A percentile compares a stretch with the other conserved stretches of the same genome.
These are phyloP conservation scores for Mortierella hygrophila DNA, from an alignment of 192 early-diverging fungal species.

Conservation along the genomic window DNA sequence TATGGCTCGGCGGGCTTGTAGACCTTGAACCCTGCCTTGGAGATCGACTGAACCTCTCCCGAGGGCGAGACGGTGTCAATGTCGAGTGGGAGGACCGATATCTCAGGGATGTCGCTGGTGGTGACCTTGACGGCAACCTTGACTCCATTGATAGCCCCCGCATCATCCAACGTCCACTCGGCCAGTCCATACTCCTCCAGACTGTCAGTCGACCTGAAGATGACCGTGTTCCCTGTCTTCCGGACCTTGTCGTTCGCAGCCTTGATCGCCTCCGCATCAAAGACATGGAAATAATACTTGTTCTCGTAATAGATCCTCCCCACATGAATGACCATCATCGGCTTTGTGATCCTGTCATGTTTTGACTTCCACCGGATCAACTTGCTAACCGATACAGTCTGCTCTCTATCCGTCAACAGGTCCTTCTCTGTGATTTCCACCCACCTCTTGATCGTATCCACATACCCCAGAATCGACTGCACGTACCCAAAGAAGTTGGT, in stretches of 20 bases:
- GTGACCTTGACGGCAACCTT: constrained; percentile 46
- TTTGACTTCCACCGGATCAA: constrained; percentile 53
- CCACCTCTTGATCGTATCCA: constrained; percentile 54
- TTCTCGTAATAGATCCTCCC: constrained; percentile 45
- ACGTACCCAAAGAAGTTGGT: constrained; percentile 46
- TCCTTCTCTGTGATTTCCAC: constrained; percentile 34
- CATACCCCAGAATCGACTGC: constrained; percentile 39
- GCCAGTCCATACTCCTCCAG: constrained; percentile 45
- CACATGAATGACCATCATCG: constrained; percentile 56
- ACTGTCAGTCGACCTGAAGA: constrained; percentile 27
- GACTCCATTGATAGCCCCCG: constrained; percentile 54
- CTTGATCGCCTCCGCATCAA: constrained; percentile 34
- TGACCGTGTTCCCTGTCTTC: constrained; percentile 13
- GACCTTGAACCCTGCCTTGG: constrained; percentile 43
- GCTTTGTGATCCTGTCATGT: constrained; percentile 37
- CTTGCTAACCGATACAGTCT: constrained; percentile 50
- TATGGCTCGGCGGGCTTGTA: constrained; percentile 57
- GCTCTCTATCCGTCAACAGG: constrained; percentile 25
- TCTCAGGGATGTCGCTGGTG: constrained; percentile 29
- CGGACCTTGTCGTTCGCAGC: constrained; percentile 17
- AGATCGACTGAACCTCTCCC: constrained; percentile 46
- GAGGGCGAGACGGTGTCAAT: constrained; percentile 32
- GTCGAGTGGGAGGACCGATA: constrained; percentile 40
- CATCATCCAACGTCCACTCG: constrained; percentile 57
- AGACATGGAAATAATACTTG: constrained; percentile 53